phyloP scores from a whole-genome alignment of 1,284 basidiomycete species.

The Phellinidium pouzarii region DNA sequence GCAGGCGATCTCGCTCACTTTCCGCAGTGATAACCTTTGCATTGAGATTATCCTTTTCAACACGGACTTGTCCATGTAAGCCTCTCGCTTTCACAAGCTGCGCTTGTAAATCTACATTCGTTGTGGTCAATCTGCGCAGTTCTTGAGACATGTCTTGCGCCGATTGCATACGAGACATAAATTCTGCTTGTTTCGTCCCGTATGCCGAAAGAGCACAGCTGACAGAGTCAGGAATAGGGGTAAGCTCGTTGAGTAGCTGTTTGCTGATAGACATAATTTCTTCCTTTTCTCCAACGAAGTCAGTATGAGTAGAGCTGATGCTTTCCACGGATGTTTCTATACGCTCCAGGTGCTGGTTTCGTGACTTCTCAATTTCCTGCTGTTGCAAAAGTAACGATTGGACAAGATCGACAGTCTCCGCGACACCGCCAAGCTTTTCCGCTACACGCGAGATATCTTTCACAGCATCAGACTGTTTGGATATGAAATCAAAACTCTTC shows the following conservation, averaged over 20 bases:
- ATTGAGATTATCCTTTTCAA: constrained; percentile 65
- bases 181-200: constrained; percentile 55
- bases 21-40: constrained; percentile 58
- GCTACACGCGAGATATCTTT: background rate
- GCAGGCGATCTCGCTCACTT: constrained; percentile 54
- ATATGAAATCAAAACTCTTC: background rate
- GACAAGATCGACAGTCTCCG: constrained; percentile 7
- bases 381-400: constrained; percentile 10
- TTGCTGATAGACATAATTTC: constrained; percentile 45
- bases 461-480: constrained; percentile 2
- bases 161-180: constrained; percentile 47
- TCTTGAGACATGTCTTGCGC: constrained; percentile 60
- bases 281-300: constrained; percentile 39
- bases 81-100: constrained; percentile 69
- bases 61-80: constrained; percentile 69
- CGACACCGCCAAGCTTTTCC: constrained; percentile 5
- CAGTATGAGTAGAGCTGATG: constrained; percentile 37
- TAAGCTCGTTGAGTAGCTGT: constrained; percentile 46
- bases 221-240: constrained; percentile 51
- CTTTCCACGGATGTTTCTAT: constrained; percentile 37
- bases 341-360: background rate
- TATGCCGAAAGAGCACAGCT: constrained; percentile 46
- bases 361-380: background rate
- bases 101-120: constrained; percentile 60
- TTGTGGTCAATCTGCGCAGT: constrained; percentile 42